Evolutionary conservation across 768 basidiomycete genomes (phyloP), one percentile per base, ranked within the genome.

Genomic region (Mycena metata): DNA sequence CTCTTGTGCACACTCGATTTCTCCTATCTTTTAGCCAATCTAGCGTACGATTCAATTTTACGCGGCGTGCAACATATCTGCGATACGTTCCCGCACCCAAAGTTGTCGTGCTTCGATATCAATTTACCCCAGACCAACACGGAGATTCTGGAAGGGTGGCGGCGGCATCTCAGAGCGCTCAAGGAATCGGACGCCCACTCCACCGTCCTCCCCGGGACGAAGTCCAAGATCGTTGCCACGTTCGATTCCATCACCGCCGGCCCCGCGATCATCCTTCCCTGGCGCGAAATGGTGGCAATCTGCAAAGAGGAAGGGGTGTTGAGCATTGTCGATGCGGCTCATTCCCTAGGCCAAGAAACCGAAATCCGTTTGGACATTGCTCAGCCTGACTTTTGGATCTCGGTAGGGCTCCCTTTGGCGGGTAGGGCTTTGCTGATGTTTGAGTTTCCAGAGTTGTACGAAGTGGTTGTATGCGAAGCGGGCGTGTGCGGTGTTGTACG

Each of bases 381-480:
- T 9, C 16, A 58, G 12, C 56, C 56, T 0, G 56, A 58, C 24
- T 58, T 58, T 45, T 58, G 56, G 56, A 15, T 45, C 8, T 58
- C 56, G 81, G 30, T 30, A 30, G 30, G 30, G 30, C 30, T 30
- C 30, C 3, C 6, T 3, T 30, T 6, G 30, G 30, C 30, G 6
- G 30, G 30, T 30, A 30, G 30, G 6, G 30, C 3, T 3, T 30
- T 30, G 30, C 30, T 30, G 3, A 30, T 30, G 30, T 30, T 30
- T 30, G 30, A 30, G 3, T 30, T 30, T 6, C 30, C 6, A 30
- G 30, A 90, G 89, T 69, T 88, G 87, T 67, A 88, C 90, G 77
- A 91, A 91, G 74, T 91, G 90, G 90, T 75, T 91, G 11, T 85
- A 79, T 66, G 82, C 84, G 3, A 85, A 88, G 75, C 81, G 90